phyloP scores from a whole-genome alignment of 78 protist species.

The Dictyostelium capitatum region DNA sequence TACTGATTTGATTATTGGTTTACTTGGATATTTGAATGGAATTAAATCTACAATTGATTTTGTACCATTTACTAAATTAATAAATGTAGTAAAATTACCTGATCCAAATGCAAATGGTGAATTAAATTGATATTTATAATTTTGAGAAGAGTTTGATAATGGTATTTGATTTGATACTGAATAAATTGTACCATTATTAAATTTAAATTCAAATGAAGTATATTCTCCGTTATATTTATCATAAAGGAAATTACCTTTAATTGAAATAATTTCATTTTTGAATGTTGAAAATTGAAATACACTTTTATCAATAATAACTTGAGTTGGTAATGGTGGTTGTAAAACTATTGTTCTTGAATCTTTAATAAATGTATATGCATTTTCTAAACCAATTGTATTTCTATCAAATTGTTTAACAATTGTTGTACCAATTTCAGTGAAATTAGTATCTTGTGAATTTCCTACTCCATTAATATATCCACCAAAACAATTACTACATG shows the following conservation, averaged over 20 bases:
- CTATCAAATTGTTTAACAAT: background rate
- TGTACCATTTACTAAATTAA: background rate
- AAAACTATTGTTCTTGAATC: background rate
- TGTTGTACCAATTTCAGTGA: background rate
- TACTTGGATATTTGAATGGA: background rate
- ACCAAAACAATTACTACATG: constrained; percentile 12
- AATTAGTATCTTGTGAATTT: background rate
- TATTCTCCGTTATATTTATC: background rate
- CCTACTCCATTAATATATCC: background rate
- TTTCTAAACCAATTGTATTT: background rate
- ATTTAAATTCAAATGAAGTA: background rate
- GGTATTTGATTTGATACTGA: background rate
- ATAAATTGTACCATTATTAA: background rate
- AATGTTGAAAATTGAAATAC: background rate
- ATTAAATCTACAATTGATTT: background rate
- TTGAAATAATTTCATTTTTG: background rate
- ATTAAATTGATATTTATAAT: background rate
- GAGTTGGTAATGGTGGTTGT: background rate
- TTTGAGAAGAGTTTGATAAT: background rate
- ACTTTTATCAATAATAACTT: background rate
- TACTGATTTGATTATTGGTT: background rate
- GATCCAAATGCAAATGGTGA: background rate
- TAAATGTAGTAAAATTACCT: background rate
- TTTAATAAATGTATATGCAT: background rate
- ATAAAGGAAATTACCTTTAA: background rate